Evolutionary conservation across 2,329 filamentous ascomycete genomes (phyloP), one percentile per base, ranked within the genome.

Genomic region (Hymenoscyphus albidus): DNA sequence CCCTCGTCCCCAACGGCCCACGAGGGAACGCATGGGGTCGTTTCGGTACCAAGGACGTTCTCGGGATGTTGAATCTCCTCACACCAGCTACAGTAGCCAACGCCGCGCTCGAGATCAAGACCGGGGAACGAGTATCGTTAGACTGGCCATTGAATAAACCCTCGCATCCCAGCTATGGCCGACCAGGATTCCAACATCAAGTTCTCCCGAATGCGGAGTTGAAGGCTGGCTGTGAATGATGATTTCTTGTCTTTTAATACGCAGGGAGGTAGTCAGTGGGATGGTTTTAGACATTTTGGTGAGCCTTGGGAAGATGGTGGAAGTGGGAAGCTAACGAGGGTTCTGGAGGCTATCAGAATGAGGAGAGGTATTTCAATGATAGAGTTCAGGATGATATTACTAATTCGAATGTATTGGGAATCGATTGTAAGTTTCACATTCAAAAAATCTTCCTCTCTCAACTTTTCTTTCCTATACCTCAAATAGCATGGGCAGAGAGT

Each of bases 401-500:
- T 67, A 56, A 59, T 3, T 58, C 56, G 3, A 60, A 58, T 13
- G 67, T 70, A 10, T 68, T 68, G 7, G 72, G 70, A 9, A 54
- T 65, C 38, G 51, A 67, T 57, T 58, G 64, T 68, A 57, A 31
- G 64, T 71, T 13, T 64, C 69, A 3, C 51, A 10, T 35, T 27
- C n/a, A 22, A n/a, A 10, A 3, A 5, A 35, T 10, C 3, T 35
- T 35, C 35, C 35, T 35, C 35, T 35, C 35, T 10, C 35, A 10
- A 35, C n/a, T n/a, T n/a, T n/a, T n/a, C n/a, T n/a, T n/a, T 51
- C 61, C 40, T 44, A 44, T 18, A 16, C 16, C n/a, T 44, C 40
- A 16, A 16, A n/a, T 62, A 16, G 35, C 58, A 10, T 91, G 88
- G 82, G 86, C 87, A 1, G 78, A 79, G 18, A 61, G 44, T 35